These are phyloP conservation scores for Orbilia quercus DNA, from an alignment of 2,329 filamentous ascomycete genomes.

Conservation along the genomic window DNA sequence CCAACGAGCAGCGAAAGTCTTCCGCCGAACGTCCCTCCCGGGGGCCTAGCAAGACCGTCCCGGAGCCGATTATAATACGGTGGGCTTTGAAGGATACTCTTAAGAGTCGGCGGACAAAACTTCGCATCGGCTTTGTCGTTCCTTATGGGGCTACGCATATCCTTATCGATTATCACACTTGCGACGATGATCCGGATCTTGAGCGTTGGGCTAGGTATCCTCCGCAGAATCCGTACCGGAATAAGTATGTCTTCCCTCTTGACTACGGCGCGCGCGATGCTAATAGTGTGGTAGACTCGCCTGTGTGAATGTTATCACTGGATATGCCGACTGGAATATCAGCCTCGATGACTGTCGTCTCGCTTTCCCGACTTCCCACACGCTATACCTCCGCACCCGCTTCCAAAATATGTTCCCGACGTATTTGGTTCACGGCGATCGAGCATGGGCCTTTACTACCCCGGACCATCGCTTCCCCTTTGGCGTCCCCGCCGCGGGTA, in stretches of 20 bases:
- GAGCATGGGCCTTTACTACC: slow-evolving; percentile 37
- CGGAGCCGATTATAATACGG: slow-evolving; percentile 44
- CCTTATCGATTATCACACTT: slow-evolving; percentile 42
- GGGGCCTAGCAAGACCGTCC: slow-evolving; percentile 32
- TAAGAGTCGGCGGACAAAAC: slow-evolving; percentile 34
- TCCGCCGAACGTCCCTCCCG: slow-evolving; percentile 32
- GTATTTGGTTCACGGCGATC: slow-evolving; percentile 33
- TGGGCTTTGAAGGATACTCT: slow-evolving; percentile 43
- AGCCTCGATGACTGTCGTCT: slow-evolving; percentile 32
- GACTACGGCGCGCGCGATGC: background rate
- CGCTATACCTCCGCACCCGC: slow-evolving; percentile 36
- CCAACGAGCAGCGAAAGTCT: slow-evolving; percentile 37
- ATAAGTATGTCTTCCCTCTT: slow-evolving; percentile 17
- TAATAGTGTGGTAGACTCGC: slow-evolving; percentile 33
- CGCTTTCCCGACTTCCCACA: slow-evolving; percentile 24
- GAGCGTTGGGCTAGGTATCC: slow-evolving; percentile 14
- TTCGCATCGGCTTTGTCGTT: slow-evolving; percentile 36
- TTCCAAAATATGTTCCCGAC: slow-evolving; percentile 25
- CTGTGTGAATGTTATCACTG: slow-evolving; percentile 48
- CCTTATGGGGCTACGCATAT: slow-evolving; percentile 39
- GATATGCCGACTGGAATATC: slow-evolving; percentile 50
- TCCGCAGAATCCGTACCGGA: slow-evolving; percentile 24
- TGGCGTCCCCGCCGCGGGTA: background rate
- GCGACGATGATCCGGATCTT: slow-evolving; percentile 9
- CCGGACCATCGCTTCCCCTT: slow-evolving; percentile 17